Conservation (phyloP, 1,284 basidiomycete species). For the Bjerkandera adusta region DNA sequence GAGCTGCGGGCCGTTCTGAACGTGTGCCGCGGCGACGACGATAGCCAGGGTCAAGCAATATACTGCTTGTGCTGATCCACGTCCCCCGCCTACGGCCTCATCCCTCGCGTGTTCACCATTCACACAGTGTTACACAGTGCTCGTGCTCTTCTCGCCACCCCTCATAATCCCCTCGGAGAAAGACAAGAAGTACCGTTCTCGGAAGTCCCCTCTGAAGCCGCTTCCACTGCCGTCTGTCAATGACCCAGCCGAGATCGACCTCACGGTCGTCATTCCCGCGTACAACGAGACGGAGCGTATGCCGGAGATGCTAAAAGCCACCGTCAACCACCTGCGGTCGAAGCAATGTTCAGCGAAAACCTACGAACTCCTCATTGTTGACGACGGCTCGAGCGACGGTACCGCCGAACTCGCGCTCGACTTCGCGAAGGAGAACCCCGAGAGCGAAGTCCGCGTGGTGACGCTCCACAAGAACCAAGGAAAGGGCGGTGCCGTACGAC, state of each 20-base stretch:
- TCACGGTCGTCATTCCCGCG: slow-evolving; percentile 86
- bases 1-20: slow-evolving; percentile 57
- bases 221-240: slow-evolving; percentile 52
- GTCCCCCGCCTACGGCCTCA: slow-evolving; percentile 12
- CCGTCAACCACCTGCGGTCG: slow-evolving; percentile 58
- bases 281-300: slow-evolving; percentile 86
- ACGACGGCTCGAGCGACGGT: slow-evolving; percentile 84
- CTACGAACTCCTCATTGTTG: slow-evolving; percentile 84
- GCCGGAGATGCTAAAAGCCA: slow-evolving; percentile 77
- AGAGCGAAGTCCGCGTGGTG: slow-evolving; percentile 70
- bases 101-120: slow-evolving; percentile 21
- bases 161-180: slow-evolving; percentile 60
- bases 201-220: slow-evolving; percentile 44
- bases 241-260: slow-evolving; percentile 54
- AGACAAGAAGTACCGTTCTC: slow-evolving; percentile 64
- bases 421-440: slow-evolving; percentile 55
- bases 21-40: slow-evolving; percentile 65
- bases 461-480: slow-evolving; percentile 81
- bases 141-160: slow-evolving; percentile 67
- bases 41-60: slow-evolving; percentile 45
- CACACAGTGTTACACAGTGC: slow-evolving; percentile 55
- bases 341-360: slow-evolving; percentile 37
- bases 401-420: slow-evolving; percentile 68
- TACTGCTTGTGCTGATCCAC: slow-evolving; percentile 34
- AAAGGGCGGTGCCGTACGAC: slow-evolving; percentile 90